Conservation (phyloP, 139 green algal genomes). For the Volvox africanus region DNA sequence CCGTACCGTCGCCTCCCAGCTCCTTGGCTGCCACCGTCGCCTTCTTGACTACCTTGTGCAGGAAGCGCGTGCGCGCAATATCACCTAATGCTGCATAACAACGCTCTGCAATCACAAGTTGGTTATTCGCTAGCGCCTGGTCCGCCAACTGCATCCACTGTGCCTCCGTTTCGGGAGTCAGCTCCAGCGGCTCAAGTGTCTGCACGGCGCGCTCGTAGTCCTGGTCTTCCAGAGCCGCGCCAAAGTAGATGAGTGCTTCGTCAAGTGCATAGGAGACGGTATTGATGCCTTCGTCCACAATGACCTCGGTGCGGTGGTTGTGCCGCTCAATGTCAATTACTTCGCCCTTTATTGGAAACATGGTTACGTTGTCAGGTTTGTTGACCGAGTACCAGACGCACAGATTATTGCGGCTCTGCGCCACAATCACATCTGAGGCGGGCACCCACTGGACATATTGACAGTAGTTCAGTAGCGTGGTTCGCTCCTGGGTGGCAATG, state of each 20-base stretch:
- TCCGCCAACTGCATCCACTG: constrained; percentile 81
- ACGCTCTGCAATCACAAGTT: constrained; percentile 81
- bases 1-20: constrained; percentile 60
- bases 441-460: constrained; percentile 92
- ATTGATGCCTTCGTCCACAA: constrained; percentile 83
- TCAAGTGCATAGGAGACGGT: constrained; percentile 81
- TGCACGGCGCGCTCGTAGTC: constrained; percentile 68
- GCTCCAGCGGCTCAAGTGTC: constrained; percentile 81
- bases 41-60: constrained; percentile 71
- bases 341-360: constrained; percentile 84
- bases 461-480: constrained; percentile 82
- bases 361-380: constrained; percentile 74
- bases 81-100: constrained; percentile 85
- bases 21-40: constrained; percentile 31
- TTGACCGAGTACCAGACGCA: constrained; percentile 90
- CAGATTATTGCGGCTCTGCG: constrained; percentile 80
- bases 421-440: constrained; percentile 83
- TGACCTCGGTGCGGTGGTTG: constrained; percentile 79
- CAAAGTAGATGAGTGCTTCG: constrained; percentile 80
- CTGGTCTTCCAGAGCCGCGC: constrained; percentile 70
- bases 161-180: constrained; percentile 83
- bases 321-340: constrained; percentile 75
- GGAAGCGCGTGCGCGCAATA: constrained; percentile 72
- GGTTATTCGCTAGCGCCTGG: constrained; percentile 60
- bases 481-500: constrained; percentile 74